Percentiles rank a stretch among this genome's conserved stretches.
These are phyloP conservation scores for Aspergillus melleus DNA, from an alignment of 2,329 filamentous ascomycete genomes.

Conservation along the genomic window DNA sequence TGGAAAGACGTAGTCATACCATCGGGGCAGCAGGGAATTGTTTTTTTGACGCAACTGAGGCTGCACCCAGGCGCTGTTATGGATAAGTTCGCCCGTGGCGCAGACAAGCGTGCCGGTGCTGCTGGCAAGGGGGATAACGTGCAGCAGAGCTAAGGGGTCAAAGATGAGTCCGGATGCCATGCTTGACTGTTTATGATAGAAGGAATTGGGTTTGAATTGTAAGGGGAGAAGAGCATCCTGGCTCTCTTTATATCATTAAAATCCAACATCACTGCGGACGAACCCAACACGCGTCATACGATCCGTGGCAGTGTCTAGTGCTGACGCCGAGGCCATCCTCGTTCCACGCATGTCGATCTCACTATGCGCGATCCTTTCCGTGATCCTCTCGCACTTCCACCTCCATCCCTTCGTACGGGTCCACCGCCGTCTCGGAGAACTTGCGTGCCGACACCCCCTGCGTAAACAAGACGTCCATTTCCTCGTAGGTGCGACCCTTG, in stretches of 20 bases:
- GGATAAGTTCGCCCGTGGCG: conserved; percentile 13
- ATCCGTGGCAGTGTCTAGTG: too few relatives aligned
- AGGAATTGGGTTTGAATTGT: too few relatives aligned
- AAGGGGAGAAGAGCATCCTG: too few relatives aligned
- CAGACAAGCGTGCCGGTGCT: conserved; percentile 20
- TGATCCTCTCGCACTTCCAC: not conserved
- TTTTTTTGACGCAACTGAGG: conserved; percentile 9
- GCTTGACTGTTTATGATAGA: too few relatives aligned
- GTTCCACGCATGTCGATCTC: too few relatives aligned
- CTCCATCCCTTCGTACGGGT: conserved; percentile 23
- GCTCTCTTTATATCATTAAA: too few relatives aligned
- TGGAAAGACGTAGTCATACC: conserved; percentile 13
- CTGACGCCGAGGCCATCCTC: not conserved
- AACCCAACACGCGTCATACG: too few relatives aligned
- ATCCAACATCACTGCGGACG: too few relatives aligned
- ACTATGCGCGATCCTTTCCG: not conserved
- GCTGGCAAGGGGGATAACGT: conserved; percentile 13
- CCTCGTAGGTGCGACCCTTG: conserved; percentile 31
- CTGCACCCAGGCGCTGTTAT: conserved; percentile 10
- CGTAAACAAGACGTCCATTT: conserved; percentile 42
- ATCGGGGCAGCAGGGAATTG: conserved; percentile 10
- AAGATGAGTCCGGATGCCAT: conserved; percentile 22
- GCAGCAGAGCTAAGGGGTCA: conserved; percentile 18
- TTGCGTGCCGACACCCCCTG: conserved; percentile 39
- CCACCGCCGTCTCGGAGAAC: conserved; percentile 36